Evolutionary conservation across 2,329 filamentous ascomycete genomes (phyloP).

Genomic region (Colletotrichum navitas): DNA sequence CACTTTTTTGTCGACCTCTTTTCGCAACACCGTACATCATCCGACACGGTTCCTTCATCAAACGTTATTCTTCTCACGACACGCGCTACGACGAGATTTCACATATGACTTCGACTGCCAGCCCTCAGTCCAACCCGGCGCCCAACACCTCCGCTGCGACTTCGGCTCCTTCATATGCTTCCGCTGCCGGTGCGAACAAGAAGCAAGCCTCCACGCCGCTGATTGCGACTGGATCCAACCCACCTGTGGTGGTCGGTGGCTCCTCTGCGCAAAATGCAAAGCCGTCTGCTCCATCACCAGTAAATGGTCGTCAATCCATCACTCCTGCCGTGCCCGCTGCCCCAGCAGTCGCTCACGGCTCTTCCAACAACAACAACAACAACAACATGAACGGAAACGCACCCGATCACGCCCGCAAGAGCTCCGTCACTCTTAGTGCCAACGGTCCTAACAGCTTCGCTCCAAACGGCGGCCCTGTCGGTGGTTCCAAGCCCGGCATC

Average conservation of each 20-base stretch:
- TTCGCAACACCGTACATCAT: constrained; percentile 40
- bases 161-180: constrained; percentile 75
- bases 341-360: constrained; percentile 73
- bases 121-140: constrained; percentile 68
- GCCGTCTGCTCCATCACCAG: constrained; percentile 77
- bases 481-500: constrained; percentile 73
- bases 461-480: constrained; percentile 77
- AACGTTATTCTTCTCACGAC: constrained; percentile 25
- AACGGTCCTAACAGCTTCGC: constrained; percentile 81
- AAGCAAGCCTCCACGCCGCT: constrained; percentile 72
- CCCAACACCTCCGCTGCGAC: constrained; percentile 67
- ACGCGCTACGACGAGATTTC: constrained; percentile 48
- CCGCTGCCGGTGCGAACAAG: constrained; percentile 73
- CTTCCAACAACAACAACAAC: constrained; percentile 57
- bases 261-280: constrained; percentile 69
- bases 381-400: constrained; percentile 75
- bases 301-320: constrained; percentile 86
- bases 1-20: constrained; percentile 35
- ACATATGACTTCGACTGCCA: constrained; percentile 73
- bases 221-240: constrained; percentile 70
- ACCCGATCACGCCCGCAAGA: constrained; percentile 84
- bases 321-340: constrained; percentile 75
- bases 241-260: constrained; percentile 67
- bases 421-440: constrained; percentile 91
- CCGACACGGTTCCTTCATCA: constrained; percentile 24